Evolutionary conservation across 768 basidiomycete genomes (phyloP).

Genomic region (Pholiota molesta): DNA sequence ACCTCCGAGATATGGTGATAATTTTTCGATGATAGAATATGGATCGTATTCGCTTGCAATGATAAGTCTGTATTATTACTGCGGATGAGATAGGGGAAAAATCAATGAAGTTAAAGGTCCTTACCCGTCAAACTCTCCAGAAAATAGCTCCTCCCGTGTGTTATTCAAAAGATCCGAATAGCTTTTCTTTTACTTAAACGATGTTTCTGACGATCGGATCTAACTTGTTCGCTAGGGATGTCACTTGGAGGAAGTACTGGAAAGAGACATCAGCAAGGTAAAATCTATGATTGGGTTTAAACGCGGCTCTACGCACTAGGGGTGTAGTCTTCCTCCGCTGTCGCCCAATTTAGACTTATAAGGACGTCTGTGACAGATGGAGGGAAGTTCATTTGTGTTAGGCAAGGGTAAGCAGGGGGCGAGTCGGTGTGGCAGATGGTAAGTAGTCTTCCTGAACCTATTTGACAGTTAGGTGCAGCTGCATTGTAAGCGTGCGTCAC

Average conservation of each 20-base stretch:
- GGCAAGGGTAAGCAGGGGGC: constrained; percentile 87
- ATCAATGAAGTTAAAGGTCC: constrained; percentile 19
- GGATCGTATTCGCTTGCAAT: constrained; percentile 87
- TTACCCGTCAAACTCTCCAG: constrained; percentile 89
- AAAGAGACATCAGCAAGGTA: constrained; percentile 3
- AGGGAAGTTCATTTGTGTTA: constrained; percentile 86
- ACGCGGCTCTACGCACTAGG: constrained; percentile 48
- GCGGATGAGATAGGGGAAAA: not conserved
- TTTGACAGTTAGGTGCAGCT: constrained; percentile 7
- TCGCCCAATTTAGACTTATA: constrained; percentile 87
- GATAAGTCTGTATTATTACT: constrained; percentile 55
- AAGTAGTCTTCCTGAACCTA: constrained; percentile 81
- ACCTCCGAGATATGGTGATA: constrained; percentile 80
- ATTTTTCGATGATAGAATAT: constrained; percentile 71
- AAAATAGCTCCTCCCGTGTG: constrained; percentile 79
- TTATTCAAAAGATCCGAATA: constrained; percentile 60
- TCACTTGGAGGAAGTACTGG: constrained; percentile 65
- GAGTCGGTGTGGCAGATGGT: constrained; percentile 89
- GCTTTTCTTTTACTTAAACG: constrained; percentile 79
- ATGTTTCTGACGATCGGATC: constrained; percentile 71
- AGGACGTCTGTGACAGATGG: constrained; percentile 56
- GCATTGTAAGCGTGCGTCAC: constrained; percentile 6
- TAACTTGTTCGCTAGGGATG: constrained; percentile 56
- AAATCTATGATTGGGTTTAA: not conserved
- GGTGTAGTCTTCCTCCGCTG: constrained; percentile 74